Evolutionary conservation across 768 basidiomycete genomes (phyloP).

Genomic region (Kwoniella pini): DNA sequence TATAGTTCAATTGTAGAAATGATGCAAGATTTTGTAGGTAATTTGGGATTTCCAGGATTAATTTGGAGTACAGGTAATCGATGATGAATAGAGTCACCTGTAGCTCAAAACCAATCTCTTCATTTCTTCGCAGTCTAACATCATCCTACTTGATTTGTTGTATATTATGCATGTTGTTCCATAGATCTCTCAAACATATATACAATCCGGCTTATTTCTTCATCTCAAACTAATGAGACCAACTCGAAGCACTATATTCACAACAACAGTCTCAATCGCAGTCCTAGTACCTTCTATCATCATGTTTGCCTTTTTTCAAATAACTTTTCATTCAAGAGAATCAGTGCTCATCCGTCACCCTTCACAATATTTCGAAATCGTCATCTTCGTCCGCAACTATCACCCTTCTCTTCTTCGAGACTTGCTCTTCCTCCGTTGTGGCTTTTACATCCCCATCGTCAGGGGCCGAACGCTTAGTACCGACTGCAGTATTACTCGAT

Average conservation of each 20-base stretch:
- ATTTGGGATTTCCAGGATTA: constrained; percentile 35
- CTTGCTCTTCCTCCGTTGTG: constrained; percentile 26
- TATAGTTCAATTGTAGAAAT: constrained; percentile 30
- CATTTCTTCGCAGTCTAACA: no score
- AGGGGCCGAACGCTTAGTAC: constrained; percentile 38
- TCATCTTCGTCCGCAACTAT: constrained; percentile 34
- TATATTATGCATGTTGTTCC: background rate
- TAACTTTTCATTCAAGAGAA: no score
- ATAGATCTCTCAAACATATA: background rate
- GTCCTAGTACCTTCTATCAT: no score
- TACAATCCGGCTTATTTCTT: no score
- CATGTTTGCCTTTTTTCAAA: no score
- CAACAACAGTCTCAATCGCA: background rate
- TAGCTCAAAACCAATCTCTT: no score
- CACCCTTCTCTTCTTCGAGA: constrained; percentile 15
- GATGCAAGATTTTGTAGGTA: constrained; percentile 33
- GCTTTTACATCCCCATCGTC: constrained; percentile 37
- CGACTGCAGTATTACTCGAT: constrained; percentile 10
- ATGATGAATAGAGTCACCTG: background rate
- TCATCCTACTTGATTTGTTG: no score
- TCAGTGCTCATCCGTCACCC: no score
- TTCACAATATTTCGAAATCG: constrained; percentile 34
- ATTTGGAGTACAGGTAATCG: constrained; percentile 34
- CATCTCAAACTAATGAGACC: no score
- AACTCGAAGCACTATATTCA: background rate